Conservation (phyloP, 495 filamentous ascomycete genomes). For the Aspergillus heteromorphus region DNA sequence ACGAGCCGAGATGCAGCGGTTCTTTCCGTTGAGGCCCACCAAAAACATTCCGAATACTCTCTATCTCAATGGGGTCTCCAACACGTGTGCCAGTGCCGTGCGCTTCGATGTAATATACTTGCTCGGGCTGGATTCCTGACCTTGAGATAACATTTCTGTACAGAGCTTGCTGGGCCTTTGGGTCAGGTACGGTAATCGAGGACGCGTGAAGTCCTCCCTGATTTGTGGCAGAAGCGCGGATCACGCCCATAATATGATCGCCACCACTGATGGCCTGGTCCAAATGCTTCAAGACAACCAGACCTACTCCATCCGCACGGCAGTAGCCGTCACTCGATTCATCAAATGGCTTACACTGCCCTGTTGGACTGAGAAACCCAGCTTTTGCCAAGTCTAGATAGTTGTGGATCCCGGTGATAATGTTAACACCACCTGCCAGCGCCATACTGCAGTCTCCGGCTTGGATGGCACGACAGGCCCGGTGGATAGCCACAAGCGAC, state of each 20-base stretch:
- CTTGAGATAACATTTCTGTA: constrained; percentile 11
- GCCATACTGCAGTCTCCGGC: constrained; percentile 13
- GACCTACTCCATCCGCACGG: constrained; percentile 56
- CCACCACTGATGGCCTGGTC: constrained; percentile 52
- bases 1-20: constrained; percentile 26
- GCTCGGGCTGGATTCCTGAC: constrained; percentile 11
- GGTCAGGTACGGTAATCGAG: constrained; percentile 30
- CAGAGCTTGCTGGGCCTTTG: constrained; percentile 22
- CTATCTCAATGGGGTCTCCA: constrained; percentile 36
- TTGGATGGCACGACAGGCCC: constrained; percentile 10
- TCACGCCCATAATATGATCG: constrained; percentile 56
- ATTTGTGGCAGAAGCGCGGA: constrained; percentile 34
- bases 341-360: constrained; percentile 59
- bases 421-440: constrained; percentile 24
- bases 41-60: constrained; percentile 31
- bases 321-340: constrained; percentile 63
- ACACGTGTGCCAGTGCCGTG: constrained; percentile 32
- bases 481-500: constrained; percentile 20
- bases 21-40: constrained; percentile 15
- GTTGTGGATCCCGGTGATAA: constrained; percentile 20
- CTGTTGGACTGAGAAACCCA: constrained; percentile 23
- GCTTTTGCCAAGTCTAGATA: constrained; percentile 18
- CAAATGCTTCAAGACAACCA: constrained; percentile 59
- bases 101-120: constrained; percentile 17
- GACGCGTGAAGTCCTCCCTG: constrained; percentile 16